A percentile compares a stretch with the other conserved stretches of the same genome.
Evolutionary conservation across 225 moss, liverwort and hornwort species (phyloP).

Genomic region (Physcomitrium patens): DNA sequence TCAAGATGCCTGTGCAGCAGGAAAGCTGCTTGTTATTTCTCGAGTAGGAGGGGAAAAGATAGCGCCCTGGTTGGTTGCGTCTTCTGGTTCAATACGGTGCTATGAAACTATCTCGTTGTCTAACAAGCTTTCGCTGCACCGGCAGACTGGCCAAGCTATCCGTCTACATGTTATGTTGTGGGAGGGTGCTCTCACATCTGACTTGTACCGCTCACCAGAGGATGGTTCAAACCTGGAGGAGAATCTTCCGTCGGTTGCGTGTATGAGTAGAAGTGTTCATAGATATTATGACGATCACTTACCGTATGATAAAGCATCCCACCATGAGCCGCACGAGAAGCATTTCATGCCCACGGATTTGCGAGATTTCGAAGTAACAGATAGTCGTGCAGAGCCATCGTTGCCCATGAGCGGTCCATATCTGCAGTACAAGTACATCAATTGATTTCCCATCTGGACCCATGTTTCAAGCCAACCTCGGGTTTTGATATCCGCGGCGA

Average conservation of each 20-base stretch:
- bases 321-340: constrained; percentile 25
- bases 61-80: constrained; percentile 56
- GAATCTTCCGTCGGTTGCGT: constrained; percentile 30
- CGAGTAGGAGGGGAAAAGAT: constrained; percentile 58
- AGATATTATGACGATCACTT: constrained; percentile 8
- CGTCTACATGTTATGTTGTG: constrained; percentile 58
- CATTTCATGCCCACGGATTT: constrained; percentile 25
- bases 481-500: constrained; percentile 29
- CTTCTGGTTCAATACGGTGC: constrained; percentile 54
- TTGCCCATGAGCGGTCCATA: constrained; percentile 30
- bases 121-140: constrained; percentile 55
- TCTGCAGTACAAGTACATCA: constrained; percentile 39
- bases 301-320: constrained; percentile 12
- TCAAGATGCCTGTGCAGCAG: constrained; percentile 53
- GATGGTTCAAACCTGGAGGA: constrained; percentile 38
- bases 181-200: constrained; percentile 54
- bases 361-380: constrained; percentile 37
- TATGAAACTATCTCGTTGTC: constrained; percentile 53
- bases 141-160: constrained; percentile 53
- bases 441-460: constrained; percentile 19
- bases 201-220: constrained; percentile 36
- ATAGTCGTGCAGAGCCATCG: constrained; percentile 39
- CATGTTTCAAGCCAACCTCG: background rate
- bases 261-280: constrained; percentile 21
- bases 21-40: constrained; percentile 57